Conservation (phyloP, 345 rosid species). For the Euphorbia peplus region DNA sequence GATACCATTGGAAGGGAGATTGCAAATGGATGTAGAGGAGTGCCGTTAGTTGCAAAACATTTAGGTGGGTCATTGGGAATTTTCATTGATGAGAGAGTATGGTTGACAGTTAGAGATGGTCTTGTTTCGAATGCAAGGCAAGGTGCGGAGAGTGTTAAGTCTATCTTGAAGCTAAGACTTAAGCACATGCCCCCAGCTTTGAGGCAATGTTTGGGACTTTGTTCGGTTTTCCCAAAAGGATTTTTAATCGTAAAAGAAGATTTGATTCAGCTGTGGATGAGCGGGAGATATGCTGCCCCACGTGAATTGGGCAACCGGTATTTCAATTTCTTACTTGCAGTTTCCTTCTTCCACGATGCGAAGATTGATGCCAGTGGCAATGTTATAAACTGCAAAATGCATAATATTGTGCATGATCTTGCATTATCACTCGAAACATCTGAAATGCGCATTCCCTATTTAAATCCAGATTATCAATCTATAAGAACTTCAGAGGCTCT, state of each 20-base stretch:
- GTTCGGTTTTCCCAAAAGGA: background rate
- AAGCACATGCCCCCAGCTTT: background rate
- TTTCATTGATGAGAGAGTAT: background rate
- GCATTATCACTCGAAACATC: background rate
- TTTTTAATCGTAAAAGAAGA: background rate
- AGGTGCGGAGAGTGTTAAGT: background rate
- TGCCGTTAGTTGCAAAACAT: background rate
- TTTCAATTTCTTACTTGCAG: background rate
- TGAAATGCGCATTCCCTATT: slow-evolving; percentile 1
- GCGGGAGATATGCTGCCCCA: background rate
- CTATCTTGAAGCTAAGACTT: background rate
- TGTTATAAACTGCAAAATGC: no score
- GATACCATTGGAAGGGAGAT: no score
- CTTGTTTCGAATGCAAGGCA: background rate
- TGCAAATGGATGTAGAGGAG: no score
- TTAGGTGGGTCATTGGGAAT: background rate
- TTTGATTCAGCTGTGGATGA: background rate
- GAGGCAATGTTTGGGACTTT: no score
- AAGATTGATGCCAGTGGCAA: background rate
- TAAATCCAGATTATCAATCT: background rate
- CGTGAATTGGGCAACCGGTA: background rate
- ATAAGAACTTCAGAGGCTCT: background rate
- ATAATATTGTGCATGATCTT: no score
- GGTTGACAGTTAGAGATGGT: background rate
- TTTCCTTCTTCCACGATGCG: background rate